Evolutionary conservation across 1,139 yeast genomes (phyloP).

Genomic region (Candida gigantensis): DNA sequence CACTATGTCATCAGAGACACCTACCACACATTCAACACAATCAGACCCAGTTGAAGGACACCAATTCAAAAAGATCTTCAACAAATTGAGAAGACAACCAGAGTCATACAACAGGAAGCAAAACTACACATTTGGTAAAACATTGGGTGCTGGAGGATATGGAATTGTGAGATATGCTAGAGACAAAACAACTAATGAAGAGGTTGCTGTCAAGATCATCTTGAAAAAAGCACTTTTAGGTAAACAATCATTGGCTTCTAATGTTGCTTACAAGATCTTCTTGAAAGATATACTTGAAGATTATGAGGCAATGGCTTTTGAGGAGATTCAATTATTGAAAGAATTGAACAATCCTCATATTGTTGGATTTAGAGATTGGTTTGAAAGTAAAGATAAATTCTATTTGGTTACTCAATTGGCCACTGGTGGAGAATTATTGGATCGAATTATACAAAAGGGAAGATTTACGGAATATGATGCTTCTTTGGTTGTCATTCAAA

Average conservation of each 20-base stretch:
- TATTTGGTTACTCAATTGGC: constrained; percentile 79
- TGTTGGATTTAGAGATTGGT: constrained; percentile 84
- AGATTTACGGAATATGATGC: constrained; percentile 87
- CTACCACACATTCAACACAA: too few species aligned
- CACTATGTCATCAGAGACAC: too few species aligned
- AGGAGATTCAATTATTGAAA: constrained; percentile 70
- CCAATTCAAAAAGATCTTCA: constrained; percentile 38
- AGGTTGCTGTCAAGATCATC: constrained; percentile 85
- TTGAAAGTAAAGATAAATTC: constrained; percentile 78
- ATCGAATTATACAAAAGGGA: constrained; percentile 74
- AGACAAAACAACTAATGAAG: constrained; percentile 56
- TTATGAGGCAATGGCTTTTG: constrained; percentile 69
- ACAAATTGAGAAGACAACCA: constrained; percentile 74
- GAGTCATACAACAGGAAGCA: constrained; percentile 63
- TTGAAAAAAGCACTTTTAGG: constrained; percentile 80
- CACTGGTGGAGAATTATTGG: constrained; percentile 90
- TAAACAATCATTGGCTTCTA: too few species aligned
- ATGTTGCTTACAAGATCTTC: too few species aligned
- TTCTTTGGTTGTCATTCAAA: constrained; percentile 63
- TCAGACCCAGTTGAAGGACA: too few species aligned
- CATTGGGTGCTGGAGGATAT: constrained; percentile 89
- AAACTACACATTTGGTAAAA: constrained; percentile 70
- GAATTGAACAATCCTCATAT: constrained; percentile 76
- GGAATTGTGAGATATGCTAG: constrained; percentile 85
- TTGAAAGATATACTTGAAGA: too few species aligned